Evolutionary conservation across 441 rosid genomes (phyloP), one percentile per base, ranked within the genome.

Genomic region (Theobroma grandiflorum): DNA sequence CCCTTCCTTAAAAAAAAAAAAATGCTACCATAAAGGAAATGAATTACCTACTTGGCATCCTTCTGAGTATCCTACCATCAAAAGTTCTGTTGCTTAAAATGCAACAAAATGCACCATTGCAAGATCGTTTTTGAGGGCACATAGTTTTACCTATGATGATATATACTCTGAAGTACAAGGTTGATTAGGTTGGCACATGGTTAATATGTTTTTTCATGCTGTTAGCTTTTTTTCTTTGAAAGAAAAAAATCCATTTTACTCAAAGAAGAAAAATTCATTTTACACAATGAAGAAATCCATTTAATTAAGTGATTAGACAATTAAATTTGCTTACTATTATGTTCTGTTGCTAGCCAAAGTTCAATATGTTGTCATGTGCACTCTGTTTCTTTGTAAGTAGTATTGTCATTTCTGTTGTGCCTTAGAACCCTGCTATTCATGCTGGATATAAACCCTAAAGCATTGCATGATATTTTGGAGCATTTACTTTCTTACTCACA

Each of bases 401-500:
- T 69, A 14, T 69, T 26, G 26, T 70, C 37, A 14, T 26, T 49
- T 70, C 37, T 47, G 58, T 69, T 69, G 57, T 69, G 58, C 43
- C 38, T 49, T 31, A 49, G 42, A 31, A 47, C 58, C 72, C 43
- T 49, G 43, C 59, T 72, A 33, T 35, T 72, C 62, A 16, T 18
- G 45, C 33, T 18, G 62, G 31, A 35, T 26, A 50, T 16, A 33
- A 18, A 35, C 31, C 45, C 31, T 33, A 35, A 52, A 9, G 62
- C 45, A 33, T 33, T 52, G 16, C 14, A 16, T 72, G 45, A 35
- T 33, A 72, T 37, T 4, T 16, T 9, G 45, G 55, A 52, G 62
- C 75, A 53, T 53, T 35, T 53, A 20, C 63, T 75, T 75, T 74
- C 67, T 20, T 14, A 31, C 53, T 45, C 35, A 42, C 58, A 33